Percentiles rank a stretch among this genome's conserved stretches.
Evolutionary conservation across 768 basidiomycete species (phyloP).

Genomic region (Piloderma croceum): DNA sequence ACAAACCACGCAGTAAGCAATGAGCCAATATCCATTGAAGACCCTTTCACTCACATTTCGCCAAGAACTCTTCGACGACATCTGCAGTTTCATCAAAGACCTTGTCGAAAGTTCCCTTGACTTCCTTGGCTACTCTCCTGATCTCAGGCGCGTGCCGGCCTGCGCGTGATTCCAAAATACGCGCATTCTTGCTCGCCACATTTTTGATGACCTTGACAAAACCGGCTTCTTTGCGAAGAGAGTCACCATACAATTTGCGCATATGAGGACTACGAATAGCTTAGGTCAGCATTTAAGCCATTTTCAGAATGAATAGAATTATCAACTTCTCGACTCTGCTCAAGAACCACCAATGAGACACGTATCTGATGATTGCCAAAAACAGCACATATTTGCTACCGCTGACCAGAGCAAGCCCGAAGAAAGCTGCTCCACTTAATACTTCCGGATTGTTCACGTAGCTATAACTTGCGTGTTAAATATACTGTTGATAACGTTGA

Average conservation of each 20-base stretch:
- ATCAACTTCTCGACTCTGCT: slow-evolving; percentile 85
- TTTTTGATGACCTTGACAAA: slow-evolving; percentile 97
- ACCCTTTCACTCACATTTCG: slow-evolving; percentile 79
- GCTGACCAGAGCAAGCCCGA: slow-evolving; percentile 87
- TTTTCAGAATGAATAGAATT: background rate
- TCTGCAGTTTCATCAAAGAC: slow-evolving; percentile 93
- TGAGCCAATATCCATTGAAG: background rate
- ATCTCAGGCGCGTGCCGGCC: slow-evolving; percentile 82
- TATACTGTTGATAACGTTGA: background rate
- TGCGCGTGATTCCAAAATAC: slow-evolving; percentile 67
- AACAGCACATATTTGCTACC: slow-evolving; percentile 87
- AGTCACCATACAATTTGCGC: slow-evolving; percentile 91
- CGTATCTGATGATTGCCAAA: slow-evolving; percentile 77
- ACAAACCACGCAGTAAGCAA: too few relatives aligned
- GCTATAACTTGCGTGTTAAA: slow-evolving; percentile 28
- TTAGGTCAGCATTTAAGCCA: background rate
- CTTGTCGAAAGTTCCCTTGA: slow-evolving; percentile 92
- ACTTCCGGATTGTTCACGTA: slow-evolving; percentile 95
- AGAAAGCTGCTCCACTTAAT: slow-evolving; percentile 93
- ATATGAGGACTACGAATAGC: slow-evolving; percentile 79
- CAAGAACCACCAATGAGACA: slow-evolving; percentile 97
- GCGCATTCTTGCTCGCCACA: slow-evolving; percentile 80
- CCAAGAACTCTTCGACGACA: slow-evolving; percentile 88
- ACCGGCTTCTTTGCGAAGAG: slow-evolving; percentile 91
- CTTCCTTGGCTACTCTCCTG: slow-evolving; percentile 78